Conservation (phyloP, 306 rosid species). For the Medicago ruthenica region DNA sequence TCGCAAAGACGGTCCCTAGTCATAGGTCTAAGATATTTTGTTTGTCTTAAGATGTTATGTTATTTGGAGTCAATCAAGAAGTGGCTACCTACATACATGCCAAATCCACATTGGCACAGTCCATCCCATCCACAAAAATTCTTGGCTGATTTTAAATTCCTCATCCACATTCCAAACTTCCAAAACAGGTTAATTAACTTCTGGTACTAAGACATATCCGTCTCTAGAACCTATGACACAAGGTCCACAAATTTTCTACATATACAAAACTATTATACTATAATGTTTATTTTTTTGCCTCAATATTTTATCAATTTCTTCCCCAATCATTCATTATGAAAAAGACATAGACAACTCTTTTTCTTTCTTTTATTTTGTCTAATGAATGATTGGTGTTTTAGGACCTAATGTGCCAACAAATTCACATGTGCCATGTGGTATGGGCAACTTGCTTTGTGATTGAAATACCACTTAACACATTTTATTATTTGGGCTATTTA, state of each 20-base stretch:
- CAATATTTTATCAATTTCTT: constrained; percentile 2
- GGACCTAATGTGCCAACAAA: constrained; percentile 26
- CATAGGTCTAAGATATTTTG: constrained; percentile 8
- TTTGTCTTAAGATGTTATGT: constrained; percentile 23
- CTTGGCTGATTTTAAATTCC: constrained; percentile 28
- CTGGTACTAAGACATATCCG: background rate
- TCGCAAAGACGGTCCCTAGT: background rate
- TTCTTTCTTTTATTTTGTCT: background rate
- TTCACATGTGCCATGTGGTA: constrained; percentile 39
- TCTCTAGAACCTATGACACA: background rate
- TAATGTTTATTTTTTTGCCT: constrained; percentile 14
- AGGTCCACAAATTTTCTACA: constrained; percentile 34
- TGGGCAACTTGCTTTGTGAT: constrained; percentile 20
- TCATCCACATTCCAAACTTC: constrained; percentile 13
- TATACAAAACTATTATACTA: background rate
- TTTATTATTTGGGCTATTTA: background rate
- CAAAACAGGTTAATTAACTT: background rate
- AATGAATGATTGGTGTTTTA: constrained; percentile 5
- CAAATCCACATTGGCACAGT: constrained; percentile 21
- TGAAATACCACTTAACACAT: background rate
- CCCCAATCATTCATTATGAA: constrained; percentile 35
- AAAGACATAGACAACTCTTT: background rate
- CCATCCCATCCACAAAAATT: constrained; percentile 16
- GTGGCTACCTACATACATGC: constrained; percentile 19
- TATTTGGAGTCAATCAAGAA: constrained; percentile 31